phyloP scores from a whole-genome alignment of 2,329 filamentous ascomycete species.

The Curvularia verruculosa region DNA sequence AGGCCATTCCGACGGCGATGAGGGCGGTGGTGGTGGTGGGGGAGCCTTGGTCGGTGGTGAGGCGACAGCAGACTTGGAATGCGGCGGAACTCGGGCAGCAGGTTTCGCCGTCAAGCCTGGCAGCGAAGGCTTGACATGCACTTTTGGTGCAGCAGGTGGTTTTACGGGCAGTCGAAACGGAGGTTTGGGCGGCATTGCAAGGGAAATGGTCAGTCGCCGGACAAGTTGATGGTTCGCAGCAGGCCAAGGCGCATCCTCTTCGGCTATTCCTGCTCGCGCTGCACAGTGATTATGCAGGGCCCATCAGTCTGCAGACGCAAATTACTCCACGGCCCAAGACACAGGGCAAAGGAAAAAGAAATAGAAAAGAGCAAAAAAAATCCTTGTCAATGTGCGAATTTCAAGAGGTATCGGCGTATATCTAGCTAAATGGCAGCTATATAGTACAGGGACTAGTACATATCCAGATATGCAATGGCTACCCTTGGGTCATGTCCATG shows the following conservation, averaged over 20 bases:
- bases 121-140: conserved; percentile 4
- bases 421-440: conserved; percentile 40
- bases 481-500: conserved; percentile 35
- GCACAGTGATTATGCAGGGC: conserved; percentile 1
- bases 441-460: conserved; percentile 45
- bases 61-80: conserved; percentile 4
- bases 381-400: conserved; percentile 5
- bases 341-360: no score
- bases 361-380: background rate
- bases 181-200: conserved; percentile 37
- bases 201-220: background rate
- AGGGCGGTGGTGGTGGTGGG: conserved; percentile 4
- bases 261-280: conserved; percentile 15
- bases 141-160: conserved; percentile 5
- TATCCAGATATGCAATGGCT: conserved; percentile 47
- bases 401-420: conserved; percentile 29
- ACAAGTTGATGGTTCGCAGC: background rate
- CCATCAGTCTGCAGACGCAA: background rate
- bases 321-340: background rate
- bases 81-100: conserved; percentile 7
- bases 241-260: conserved; percentile 6
- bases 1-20: conserved; percentile 15
- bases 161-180: conserved; percentile 23
- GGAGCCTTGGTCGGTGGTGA: conserved; percentile 7
- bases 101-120: conserved; percentile 1